Evolutionary conservation across 371 early-diverging fungal genomes (phyloP), one percentile per base, ranked within the genome.

Genomic region (Batkoa obscura): DNA sequence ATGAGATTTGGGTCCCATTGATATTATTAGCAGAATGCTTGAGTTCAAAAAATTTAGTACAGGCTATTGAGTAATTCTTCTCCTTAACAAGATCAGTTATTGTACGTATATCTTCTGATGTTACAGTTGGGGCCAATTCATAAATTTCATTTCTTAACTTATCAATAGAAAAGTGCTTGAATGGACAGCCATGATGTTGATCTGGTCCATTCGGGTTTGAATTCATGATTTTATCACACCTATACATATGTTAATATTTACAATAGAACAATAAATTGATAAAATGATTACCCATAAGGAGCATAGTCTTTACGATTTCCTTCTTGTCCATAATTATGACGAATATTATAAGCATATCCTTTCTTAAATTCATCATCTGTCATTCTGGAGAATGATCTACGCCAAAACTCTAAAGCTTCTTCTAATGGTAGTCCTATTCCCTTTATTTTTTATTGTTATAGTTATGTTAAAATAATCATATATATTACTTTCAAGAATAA

Each of bases 281-380:
- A 23, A 23, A 23, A 23, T 23, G 23, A 23, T 58, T 74, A 81
- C 74, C 78, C 81, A 68, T 83, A 95, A 1, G 97, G 87, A 8
- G 75, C 70, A 68, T 97, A 99, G 64, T 94, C 81, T 9, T 78
- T 79, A 13, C 97, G 83, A 51, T 83, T 86, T 32, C 99, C 99
- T 68, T 99, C 99, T 62, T 85, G 63, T 52, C 99, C 99, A 69
- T 99, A 99, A 64, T 85, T 91, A 73, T 97, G 95, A 37, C 98
- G 77, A 56, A 99, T 82, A 61, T 88, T 88, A 72, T 99, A 99
- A 0, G 92, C 78, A 60, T 99, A 95, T 12, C 74, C 78, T 62
- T 78, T 90, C 58, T 87, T 75, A 67, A 98, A 98, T 60, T 86
- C 78, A 54, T 90, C 91, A 49, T 85, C 90, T n/a, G 84, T 78